Base-by-base conservation (phyloP, 495 filamentous ascomycete genomes). In the Rhizodiscina lignyota region DNA sequence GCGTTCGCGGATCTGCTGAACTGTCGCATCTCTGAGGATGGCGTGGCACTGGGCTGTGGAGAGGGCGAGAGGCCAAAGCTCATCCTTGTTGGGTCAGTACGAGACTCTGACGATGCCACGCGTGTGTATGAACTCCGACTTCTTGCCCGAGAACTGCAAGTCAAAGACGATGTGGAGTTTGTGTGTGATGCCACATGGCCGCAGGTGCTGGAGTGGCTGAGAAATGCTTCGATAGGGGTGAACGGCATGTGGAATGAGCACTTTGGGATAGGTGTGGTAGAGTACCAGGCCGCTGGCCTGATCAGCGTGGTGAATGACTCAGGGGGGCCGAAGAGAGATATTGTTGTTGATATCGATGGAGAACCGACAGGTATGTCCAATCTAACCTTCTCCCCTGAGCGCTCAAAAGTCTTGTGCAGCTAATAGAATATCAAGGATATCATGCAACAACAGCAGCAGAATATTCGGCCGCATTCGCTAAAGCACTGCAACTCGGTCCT, bases 241-340 rank as follows among this genome's bases (percentile, higher is more conserved):
- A 97, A 97, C 48, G 85, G 75, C 37, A 97, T 97, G 89, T 97
- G 91, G 89, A 96, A 94, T 50, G 89, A 97, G 59, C 89, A 97
- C 56, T 97, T 96, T 50, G 91, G 89, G 13, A 97, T 97, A 42
- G 89, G 89, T 4, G 86, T 96, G 13, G 89, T 97, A 4, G 89
- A 97, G 60, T 97, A 97, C 50, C 89, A 93, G 55, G 89, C 89
- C 5, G 91, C 89, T 0, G 89, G 89, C 0, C 60, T 97, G 22
- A 79, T 97, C 35, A 70, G 73, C 26, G 85, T 97, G 0, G 91
- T 94, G 4, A 84, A 96, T 47, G 68, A 93, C 50, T 82, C 75
- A 13, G 89, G 91, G 5, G 89, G 89, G 2, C 89, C 89, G 6
- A 87, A 86, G 53, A 50, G 79, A 45, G 91, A 97, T 53, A 96